phyloP scores from a whole-genome alignment of 768 basidiomycete species.

The Leccinum barrowsii region DNA sequence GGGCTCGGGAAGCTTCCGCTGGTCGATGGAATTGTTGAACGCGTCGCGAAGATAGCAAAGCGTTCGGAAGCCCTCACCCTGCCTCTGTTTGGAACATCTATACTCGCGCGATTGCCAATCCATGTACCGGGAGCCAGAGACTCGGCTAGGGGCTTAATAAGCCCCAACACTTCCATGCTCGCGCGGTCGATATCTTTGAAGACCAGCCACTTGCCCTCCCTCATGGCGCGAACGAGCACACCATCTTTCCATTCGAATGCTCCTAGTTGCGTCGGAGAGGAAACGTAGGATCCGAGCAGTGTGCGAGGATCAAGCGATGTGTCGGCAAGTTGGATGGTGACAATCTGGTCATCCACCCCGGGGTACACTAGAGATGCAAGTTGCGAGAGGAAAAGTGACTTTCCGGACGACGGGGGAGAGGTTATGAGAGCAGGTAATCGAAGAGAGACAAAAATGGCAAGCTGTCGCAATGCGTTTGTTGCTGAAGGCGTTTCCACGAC shows the following conservation, averaged over 20 bases:
- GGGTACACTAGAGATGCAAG: conserved; percentile 69
- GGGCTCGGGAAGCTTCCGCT: conserved; percentile 51
- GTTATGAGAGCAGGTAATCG: conserved; percentile 79
- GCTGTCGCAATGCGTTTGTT: conserved; percentile 49
- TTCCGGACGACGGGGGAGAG: conserved; percentile 85
- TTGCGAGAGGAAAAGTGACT: conserved; percentile 74
- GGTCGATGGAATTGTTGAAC: conserved; percentile 55
- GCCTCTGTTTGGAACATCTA: conserved; percentile 75
- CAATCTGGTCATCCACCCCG: conserved; percentile 57
- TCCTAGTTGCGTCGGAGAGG: conserved; percentile 78
- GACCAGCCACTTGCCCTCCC: conserved; percentile 88
- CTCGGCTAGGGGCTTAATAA: conserved; percentile 81
- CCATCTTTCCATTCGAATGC: conserved; percentile 97
- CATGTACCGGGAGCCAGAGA: conserved; percentile 64
- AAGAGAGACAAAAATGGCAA: conserved; percentile 63
- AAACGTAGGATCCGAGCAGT: conserved; percentile 88
- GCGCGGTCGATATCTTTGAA: conserved; percentile 91
- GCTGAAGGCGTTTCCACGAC: conserved; percentile 67
- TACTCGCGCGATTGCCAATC: conserved; percentile 66
- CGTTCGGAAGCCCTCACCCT: conserved; percentile 69
- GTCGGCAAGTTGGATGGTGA: conserved; percentile 89
- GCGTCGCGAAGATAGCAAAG: conserved; percentile 88
- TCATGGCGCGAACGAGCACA: conserved; percentile 83
- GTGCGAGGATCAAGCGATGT: conserved; percentile 94
- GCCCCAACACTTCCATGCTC: conserved; percentile 83